Conservation (phyloP, 495 filamentous ascomycete genomes). For the Talaromyces proteolyticus region DNA sequence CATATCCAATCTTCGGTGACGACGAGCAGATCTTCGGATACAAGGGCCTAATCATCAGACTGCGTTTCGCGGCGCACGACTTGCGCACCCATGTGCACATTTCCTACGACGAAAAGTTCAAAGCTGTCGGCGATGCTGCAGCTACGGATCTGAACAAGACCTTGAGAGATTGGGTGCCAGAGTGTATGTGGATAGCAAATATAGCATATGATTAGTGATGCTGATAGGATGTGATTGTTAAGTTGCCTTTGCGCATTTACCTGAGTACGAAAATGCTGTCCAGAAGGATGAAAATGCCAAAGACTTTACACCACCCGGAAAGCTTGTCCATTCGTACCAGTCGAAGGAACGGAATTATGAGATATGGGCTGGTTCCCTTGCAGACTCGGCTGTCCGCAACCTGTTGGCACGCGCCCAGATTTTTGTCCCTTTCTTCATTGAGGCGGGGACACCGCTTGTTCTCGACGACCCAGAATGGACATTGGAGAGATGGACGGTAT, state of each 20-base stretch:
- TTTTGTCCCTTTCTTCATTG: slow-evolving; percentile 81
- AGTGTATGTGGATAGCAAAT: slow-evolving; percentile 39
- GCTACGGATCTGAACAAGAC: slow-evolving; percentile 60
- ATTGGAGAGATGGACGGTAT: slow-evolving; percentile 80
- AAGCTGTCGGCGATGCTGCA: slow-evolving; percentile 60
- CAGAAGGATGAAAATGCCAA: slow-evolving; percentile 44
- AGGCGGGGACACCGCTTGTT: slow-evolving; percentile 71
- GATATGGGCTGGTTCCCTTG: slow-evolving; percentile 54
- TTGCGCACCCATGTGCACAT: slow-evolving; percentile 70
- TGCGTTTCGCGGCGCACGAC: slow-evolving; percentile 77
- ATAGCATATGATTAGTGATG: slow-evolving; percentile 2
- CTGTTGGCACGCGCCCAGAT: slow-evolving; percentile 76
- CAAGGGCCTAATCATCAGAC: slow-evolving; percentile 64
- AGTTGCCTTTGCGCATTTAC: slow-evolving; percentile 50
- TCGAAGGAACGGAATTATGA: slow-evolving; percentile 47
- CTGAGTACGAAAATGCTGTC: slow-evolving; percentile 54
- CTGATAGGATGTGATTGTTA: neutral
- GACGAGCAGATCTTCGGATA: slow-evolving; percentile 90
- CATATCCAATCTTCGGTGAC: slow-evolving; percentile 88
- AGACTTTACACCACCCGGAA: slow-evolving; percentile 57
- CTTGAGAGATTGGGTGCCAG: slow-evolving; percentile 61
- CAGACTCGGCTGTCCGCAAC: slow-evolving; percentile 51
- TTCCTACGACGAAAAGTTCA: slow-evolving; percentile 68
- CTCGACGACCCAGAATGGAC: slow-evolving; percentile 69
- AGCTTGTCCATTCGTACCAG: slow-evolving; percentile 45